Evolutionary conservation across 148 eudicot species (phyloP).

Genomic region (Vaccinium macrocarpon): DNA sequence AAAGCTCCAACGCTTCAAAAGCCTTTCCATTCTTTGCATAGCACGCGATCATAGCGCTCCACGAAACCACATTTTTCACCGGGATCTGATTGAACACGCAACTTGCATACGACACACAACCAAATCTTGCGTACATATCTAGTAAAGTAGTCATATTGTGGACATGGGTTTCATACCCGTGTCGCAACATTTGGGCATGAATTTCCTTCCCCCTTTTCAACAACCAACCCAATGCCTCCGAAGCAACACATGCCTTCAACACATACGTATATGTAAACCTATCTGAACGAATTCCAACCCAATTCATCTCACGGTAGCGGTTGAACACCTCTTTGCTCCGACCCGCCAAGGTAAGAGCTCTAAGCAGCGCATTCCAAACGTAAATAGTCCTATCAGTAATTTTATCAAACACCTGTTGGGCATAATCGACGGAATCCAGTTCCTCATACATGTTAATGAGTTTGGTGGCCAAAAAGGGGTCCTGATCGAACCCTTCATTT

Average conservation of each 20-base stretch:
- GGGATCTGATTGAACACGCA: slow-evolving; percentile 61
- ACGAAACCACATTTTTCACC: slow-evolving; percentile 76
- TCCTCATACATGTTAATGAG: slow-evolving; percentile 68
- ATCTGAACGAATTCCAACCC: slow-evolving; percentile 49
- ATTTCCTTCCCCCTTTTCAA: slow-evolving; percentile 63
- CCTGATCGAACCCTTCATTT: slow-evolving; percentile 65
- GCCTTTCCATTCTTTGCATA: slow-evolving; percentile 75
- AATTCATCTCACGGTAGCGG: slow-evolving; percentile 63
- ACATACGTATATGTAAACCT: slow-evolving; percentile 85
- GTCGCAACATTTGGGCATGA: slow-evolving; percentile 72
- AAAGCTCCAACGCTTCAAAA: slow-evolving; percentile 67
- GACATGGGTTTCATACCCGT: slow-evolving; percentile 74
- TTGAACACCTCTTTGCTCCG: slow-evolving; percentile 69
- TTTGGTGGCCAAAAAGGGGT: slow-evolving; percentile 80
- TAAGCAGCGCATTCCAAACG: slow-evolving; percentile 77
- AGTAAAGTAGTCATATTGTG: slow-evolving; percentile 90
- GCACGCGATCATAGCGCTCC: slow-evolving; percentile 96
- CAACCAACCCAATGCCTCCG: slow-evolving; percentile 38
- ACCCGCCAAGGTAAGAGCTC: slow-evolving; percentile 64
- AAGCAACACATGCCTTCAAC: slow-evolving; percentile 86
- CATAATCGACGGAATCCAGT: slow-evolving; percentile 54
- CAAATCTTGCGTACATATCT: slow-evolving; percentile 83
- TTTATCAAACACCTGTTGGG: slow-evolving; percentile 82
- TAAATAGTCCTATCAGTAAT: slow-evolving; percentile 52
- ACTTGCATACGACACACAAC: slow-evolving; percentile 52